Evolutionary conservation across 768 basidiomycete genomes (phyloP), one percentile per base, ranked within the genome.

Genomic region (Tephrocybe sp.): DNA sequence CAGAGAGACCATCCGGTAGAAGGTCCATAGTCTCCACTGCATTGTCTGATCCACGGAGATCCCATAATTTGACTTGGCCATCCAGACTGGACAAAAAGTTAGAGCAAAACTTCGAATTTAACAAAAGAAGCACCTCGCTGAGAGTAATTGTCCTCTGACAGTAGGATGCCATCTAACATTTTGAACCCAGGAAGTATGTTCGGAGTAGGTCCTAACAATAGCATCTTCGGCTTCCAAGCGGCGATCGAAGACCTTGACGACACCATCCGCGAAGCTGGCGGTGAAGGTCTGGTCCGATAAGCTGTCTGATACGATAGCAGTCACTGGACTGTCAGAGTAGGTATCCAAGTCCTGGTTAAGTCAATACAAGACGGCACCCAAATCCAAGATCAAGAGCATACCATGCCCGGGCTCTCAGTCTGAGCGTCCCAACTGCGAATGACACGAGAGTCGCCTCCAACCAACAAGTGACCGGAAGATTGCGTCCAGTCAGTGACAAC

Each of bases 351-450:
- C 92, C 96, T 98, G 59, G 22, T 38, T 13, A 18, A 19, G 19
- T 48, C 28, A 37, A 38, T 30, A 40, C 39, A 58, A 19, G 47
- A n/a, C 43, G 5, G 16, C 45, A 24, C 46, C 36, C n/a, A 24
- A 32, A 35, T 19, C 13, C 21, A 31, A 6, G 28, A 52, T 8
- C 18, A 30, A 6, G 18, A 19, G 66, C 84, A 55, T 58, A 93
- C 91, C 71, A 87, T 64, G 36, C 86, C 72, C 48, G 84, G 81
- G 21, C 77, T 83, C 65, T 98, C 97, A 2, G 89, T 88, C 56
- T 91, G 86, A 8, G 94, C 96, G 64, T 99, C 95, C 97, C 97
- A 99, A 3, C 94, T 77, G 50, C 92, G 80, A 53, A 99, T 87
- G 31, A 86, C 83, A 49, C 84, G 82, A 30, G 92, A 87, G 68